Base-by-base conservation (phyloP, 345 rosid species). In the Mallotus nudiflorus region DNA sequence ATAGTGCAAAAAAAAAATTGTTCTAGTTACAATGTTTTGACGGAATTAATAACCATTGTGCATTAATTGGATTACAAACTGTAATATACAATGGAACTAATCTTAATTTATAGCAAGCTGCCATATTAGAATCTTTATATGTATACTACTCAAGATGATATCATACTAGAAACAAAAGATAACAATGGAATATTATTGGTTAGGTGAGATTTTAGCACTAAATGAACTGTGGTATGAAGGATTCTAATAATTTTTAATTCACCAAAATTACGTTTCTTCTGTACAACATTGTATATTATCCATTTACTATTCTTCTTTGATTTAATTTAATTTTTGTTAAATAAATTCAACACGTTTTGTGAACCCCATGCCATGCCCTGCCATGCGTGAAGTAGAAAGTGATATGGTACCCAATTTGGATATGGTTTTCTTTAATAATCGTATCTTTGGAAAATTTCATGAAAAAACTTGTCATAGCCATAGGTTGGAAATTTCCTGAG, bases 81-180 rank as follows among this genome's bases (percentile, higher is more conserved):
- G 11, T 57, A 76, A 81, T 83, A 78, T 76, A 71, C 48, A 51
- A 29, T 12, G 33, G 73, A 75, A 79, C n/a, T n/a, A n/a, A n/a
- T n/a, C n/a, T n/a, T n/a, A n/a, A n/a, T n/a, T n/a, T n/a, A 73
- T 71, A 37, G 72, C 13, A 62, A 73, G 44, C 13, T 56, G 65
- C 76, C 81, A 73, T 78, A 70, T 69, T 0, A 74, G 70, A 48
- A 61, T 68, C 60, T 19, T 58, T 46, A 25, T n/a, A n/a, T n/a
- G n/a, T n/a, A n/a, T 27, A 51, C 35, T 39, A 28, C 42, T 59
- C 54, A 40, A 27, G 14, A 61, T n/a, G 55, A 67, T 31, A 67
- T 73, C 27, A 73, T 67, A 46, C 35, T 49, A 37, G 61, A 42
- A 13, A n/a, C n/a, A 22, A 16, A 16, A 71, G 61, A 66, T 49